Evolutionary conservation across 139 green algal genomes (phyloP).

Genomic region (Pseudopediastrum boryanum): DNA sequence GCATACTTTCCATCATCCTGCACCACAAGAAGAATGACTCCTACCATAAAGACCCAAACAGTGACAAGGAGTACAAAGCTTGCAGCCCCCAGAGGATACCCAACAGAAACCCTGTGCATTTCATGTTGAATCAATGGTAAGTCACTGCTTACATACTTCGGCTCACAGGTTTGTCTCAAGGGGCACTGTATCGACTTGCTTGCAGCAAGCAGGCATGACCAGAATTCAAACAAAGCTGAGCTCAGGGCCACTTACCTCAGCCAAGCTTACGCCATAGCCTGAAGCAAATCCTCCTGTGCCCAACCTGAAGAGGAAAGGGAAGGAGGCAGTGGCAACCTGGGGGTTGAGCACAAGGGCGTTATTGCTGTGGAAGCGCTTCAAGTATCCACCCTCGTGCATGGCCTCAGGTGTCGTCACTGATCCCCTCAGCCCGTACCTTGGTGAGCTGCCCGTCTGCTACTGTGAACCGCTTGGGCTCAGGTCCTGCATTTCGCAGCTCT

Average conservation of each 20-base stretch:
- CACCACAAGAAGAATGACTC: slow-evolving; percentile 2
- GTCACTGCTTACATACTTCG: too few species aligned
- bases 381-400: neutral
- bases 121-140: too few species aligned
- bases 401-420: neutral
- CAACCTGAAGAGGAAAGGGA: slow-evolving; percentile 47
- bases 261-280: too few species aligned
- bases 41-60: neutral
- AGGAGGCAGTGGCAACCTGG: slow-evolving; percentile 41
- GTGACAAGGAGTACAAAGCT: too few species aligned
- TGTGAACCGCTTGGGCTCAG: slow-evolving; percentile 52
- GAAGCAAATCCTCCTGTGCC: slow-evolving; percentile 66
- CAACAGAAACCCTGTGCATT: too few species aligned
- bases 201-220: too few species aligned
- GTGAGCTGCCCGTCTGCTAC: slow-evolving; percentile 49
- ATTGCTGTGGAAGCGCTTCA: neutral
- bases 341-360: neutral
- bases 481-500: slow-evolving; percentile 46
- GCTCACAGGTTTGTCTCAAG: too few species aligned
- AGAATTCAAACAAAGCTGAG: too few species aligned
- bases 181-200: too few species aligned
- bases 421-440: slow-evolving; percentile 29
- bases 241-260: too few species aligned
- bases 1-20: slow-evolving; percentile 61
- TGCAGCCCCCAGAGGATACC: too few species aligned